phyloP scores from a whole-genome alignment of 768 basidiomycete species.

The Pulveroboletus ravenelii region DNA sequence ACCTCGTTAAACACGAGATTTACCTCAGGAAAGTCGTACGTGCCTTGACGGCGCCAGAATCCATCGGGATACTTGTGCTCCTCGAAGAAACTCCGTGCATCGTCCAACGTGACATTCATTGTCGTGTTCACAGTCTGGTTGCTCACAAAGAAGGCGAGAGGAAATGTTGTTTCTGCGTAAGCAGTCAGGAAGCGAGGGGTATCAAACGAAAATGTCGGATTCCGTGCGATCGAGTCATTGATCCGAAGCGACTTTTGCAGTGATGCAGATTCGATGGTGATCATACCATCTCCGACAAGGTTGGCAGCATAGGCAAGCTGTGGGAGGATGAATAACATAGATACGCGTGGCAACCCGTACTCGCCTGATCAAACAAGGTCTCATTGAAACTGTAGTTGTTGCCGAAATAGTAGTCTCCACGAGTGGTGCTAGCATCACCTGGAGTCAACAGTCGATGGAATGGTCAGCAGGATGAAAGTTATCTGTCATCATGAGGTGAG shows the following conservation, averaged over 20 bases:
- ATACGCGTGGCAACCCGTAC: background rate
- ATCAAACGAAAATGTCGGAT: slow-evolving; percentile 21
- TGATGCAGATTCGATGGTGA: slow-evolving; percentile 21
- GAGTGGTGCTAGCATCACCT: slow-evolving; percentile 27
- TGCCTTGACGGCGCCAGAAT: slow-evolving; percentile 16
- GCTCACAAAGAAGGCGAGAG: slow-evolving; percentile 23
- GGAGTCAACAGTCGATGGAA: background rate
- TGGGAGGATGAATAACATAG: background rate
- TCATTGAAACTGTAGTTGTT: slow-evolving; percentile 25
- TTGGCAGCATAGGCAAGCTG: slow-evolving; percentile 18
- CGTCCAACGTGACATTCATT: slow-evolving; percentile 7
- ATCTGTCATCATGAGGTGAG: too few species aligned
- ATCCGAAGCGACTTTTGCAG: slow-evolving; percentile 21
- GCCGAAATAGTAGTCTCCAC: slow-evolving; percentile 23
- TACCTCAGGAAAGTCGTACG: slow-evolving; percentile 9
- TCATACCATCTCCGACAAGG: slow-evolving; percentile 14
- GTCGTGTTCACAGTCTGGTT: slow-evolving; percentile 14
- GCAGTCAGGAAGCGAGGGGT: slow-evolving; percentile 19
- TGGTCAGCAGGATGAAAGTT: too few species aligned
- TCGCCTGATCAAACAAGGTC: slow-evolving; percentile 21
- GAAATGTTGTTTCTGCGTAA: slow-evolving; percentile 22
- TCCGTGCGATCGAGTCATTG: slow-evolving; percentile 24
- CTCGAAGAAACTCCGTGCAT: slow-evolving; percentile 20
- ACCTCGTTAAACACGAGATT: background rate
- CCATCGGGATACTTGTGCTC: slow-evolving; percentile 15